Conservation (phyloP, 345 rosid genomes). For the Syzygium grande region DNA sequence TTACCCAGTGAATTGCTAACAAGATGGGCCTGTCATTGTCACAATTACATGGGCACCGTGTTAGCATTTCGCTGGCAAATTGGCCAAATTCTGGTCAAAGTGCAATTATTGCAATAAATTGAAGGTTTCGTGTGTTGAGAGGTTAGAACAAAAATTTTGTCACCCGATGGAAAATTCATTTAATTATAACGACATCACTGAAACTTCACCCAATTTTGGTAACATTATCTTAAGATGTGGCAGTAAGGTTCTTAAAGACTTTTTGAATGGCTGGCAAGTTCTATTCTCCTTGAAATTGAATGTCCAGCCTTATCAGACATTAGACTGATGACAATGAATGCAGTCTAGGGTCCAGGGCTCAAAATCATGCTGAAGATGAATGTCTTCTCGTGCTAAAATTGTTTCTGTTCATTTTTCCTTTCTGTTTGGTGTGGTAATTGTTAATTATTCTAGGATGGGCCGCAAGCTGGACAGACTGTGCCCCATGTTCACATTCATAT, state of each 20-base stretch:
- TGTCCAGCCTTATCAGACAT: neutral
- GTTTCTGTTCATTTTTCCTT: neutral
- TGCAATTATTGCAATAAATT: neutral
- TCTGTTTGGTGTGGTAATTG: neutral
- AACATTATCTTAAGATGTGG: neutral
- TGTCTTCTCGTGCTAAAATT: neutral
- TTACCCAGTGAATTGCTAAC: neutral
- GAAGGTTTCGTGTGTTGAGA: neutral
- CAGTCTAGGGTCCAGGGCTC: neutral
- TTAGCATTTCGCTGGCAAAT: neutral
- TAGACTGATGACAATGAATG: neutral
- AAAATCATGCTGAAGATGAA: neutral
- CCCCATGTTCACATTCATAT: conserved; percentile 91
- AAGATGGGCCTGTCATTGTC: neutral
- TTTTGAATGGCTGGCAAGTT: neutral
- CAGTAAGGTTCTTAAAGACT: neutral
- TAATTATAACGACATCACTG: neutral
- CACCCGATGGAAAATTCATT: neutral
- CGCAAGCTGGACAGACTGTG: conserved; percentile 90
- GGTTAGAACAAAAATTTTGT: neutral
- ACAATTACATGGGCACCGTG: neutral
- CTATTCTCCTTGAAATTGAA: neutral
- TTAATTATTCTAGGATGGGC: conserved; percentile 57
- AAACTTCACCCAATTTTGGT: neutral
- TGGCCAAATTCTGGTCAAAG: neutral